phyloP scores from a whole-genome alignment of 169 alveolate genomes.

The Plasmodium berghei region DNA sequence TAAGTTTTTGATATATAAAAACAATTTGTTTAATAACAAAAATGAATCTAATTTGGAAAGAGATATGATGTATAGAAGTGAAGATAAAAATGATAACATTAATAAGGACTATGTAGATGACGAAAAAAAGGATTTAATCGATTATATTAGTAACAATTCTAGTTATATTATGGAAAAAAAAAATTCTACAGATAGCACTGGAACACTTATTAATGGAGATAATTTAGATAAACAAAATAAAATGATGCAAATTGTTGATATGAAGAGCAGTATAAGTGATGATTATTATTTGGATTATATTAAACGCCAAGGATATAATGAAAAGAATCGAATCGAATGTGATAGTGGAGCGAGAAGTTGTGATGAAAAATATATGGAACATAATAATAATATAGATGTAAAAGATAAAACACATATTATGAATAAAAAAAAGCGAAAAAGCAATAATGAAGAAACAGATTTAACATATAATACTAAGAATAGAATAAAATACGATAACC shows the following conservation, averaged over 20 bases:
- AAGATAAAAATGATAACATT: background rate
- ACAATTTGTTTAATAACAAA: constrained; percentile 5
- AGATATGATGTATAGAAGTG: background rate
- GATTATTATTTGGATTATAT: constrained; percentile 23
- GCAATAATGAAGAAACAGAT: background rate
- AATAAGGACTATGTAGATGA: constrained; percentile 13
- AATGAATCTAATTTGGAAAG: background rate
- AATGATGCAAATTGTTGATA: constrained; percentile 13
- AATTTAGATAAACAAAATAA: background rate
- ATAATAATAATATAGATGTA: too few relatives aligned
- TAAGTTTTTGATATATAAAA: constrained; percentile 50
- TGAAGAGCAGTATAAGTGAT: constrained; percentile 23
- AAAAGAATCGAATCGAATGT: background rate
- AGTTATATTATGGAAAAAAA: constrained; percentile 20
- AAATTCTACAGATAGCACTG: background rate
- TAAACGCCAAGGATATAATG: constrained; percentile 10
- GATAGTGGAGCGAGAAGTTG: background rate
- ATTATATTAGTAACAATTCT: constrained; percentile 24
- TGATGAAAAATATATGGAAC: background rate
- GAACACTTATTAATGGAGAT: constrained; percentile 31
- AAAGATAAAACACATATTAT: too few relatives aligned
- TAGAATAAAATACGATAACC: background rate
- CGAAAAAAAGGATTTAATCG: constrained; percentile 25
- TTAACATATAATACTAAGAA: background rate
- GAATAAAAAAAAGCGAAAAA: too few relatives aligned